These are phyloP conservation scores for Penicillium alfredii DNA, from an alignment of 495 filamentous ascomycete species.

Conservation along the genomic window DNA sequence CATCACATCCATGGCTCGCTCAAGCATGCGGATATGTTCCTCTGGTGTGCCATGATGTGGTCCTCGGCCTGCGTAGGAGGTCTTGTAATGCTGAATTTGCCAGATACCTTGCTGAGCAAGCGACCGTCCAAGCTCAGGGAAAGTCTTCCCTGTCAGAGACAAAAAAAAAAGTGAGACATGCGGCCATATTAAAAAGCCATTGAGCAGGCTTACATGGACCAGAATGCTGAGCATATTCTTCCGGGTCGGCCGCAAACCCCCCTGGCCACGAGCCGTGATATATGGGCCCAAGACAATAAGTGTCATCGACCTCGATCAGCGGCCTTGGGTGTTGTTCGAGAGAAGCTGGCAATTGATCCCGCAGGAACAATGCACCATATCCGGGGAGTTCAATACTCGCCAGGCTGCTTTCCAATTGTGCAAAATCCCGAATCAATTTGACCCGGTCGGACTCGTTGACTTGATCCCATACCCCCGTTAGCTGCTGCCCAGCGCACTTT, in stretches of 20 bases:
- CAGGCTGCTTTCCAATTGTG: conserved; percentile 22
- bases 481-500: conserved; percentile 23
- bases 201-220: conserved; percentile 17
- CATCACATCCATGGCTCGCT: conserved; percentile 8
- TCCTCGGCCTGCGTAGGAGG: conserved; percentile 2
- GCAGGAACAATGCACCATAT: conserved; percentile 25
- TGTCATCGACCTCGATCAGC: conserved; percentile 12
- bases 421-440: conserved; percentile 21
- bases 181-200: no score
- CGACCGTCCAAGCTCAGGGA: conserved; percentile 11
- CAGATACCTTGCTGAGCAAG: conserved; percentile 5
- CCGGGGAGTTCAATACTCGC: conserved; percentile 21
- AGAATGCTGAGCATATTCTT: conserved; percentile 6
- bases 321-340: background rate
- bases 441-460: conserved; percentile 15
- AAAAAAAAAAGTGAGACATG: no score
- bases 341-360: conserved; percentile 10
- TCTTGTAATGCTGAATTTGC: conserved; percentile 1
- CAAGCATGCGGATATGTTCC: conserved; percentile 11
- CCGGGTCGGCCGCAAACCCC: conserved; percentile 4
- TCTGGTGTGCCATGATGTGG: conserved; percentile 2
- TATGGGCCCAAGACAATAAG: conserved; percentile 15
- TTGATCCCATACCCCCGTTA: conserved; percentile 26
- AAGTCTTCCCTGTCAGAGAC: conserved; percentile 11
- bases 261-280: conserved; percentile 16